Conservation (phyloP, 495 filamentous ascomycete genomes). For the Hypoxylon lienhwacheense region DNA sequence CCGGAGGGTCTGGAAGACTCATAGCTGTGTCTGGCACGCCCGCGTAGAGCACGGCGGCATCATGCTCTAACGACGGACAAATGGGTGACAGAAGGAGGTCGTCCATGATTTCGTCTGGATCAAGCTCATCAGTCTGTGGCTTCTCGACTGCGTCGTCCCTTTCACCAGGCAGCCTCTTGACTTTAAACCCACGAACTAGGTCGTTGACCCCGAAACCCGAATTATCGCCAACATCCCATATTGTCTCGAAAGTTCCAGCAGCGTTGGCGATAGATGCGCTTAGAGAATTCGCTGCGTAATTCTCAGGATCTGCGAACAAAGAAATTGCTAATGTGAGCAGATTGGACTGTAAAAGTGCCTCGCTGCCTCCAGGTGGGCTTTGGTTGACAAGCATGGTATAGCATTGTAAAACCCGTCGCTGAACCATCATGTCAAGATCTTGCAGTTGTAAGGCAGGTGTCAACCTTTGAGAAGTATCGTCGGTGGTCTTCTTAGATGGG, state of each 20-base stretch:
- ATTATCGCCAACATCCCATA: conserved; percentile 96
- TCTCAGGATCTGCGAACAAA: conserved; percentile 91
- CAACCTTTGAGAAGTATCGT: conserved; percentile 83
- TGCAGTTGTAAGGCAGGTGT: conserved; percentile 85
- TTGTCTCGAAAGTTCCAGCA: conserved; percentile 83
- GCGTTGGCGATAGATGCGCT: conserved; percentile 92
- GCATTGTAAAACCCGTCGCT: conserved; percentile 89
- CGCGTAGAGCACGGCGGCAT: conserved; percentile 81
- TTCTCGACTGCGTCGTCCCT: conserved; percentile 59
- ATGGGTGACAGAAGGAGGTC: conserved; percentile 71
- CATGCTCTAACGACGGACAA: conserved; percentile 83
- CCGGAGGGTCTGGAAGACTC: conserved; percentile 73
- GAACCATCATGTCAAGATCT: conserved; percentile 91
- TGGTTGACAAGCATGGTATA: conserved; percentile 88
- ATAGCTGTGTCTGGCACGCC: conserved; percentile 45
- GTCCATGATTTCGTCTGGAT: conserved; percentile 71
- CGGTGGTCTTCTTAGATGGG: conserved; percentile 80
- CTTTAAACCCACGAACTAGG: conserved; percentile 74
- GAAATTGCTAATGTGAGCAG: conserved; percentile 89
- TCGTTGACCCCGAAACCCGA: conserved; percentile 91
- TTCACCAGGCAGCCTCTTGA: conserved; percentile 70
- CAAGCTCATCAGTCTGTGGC: conserved; percentile 63
- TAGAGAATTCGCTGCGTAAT: conserved; percentile 76
- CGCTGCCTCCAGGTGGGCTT: conserved; percentile 76
- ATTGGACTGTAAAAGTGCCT: conserved; percentile 87